phyloP scores from a whole-genome alignment of 495 filamentous ascomycete species.

The Penicillium robsamsonii region DNA sequence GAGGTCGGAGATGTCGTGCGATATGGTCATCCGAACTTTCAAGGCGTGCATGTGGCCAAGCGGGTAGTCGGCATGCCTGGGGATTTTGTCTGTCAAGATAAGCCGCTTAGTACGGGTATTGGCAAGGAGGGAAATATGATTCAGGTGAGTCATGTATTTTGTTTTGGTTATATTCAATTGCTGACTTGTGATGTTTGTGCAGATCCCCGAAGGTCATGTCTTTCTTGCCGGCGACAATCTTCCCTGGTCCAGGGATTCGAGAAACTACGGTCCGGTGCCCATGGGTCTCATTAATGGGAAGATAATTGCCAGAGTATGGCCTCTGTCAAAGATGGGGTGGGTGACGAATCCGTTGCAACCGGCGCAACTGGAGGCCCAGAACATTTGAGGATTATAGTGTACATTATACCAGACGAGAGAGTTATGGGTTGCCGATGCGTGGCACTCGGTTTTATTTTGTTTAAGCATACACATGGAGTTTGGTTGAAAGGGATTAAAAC shows the following conservation, averaged over 20 bases:
- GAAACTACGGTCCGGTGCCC: constrained; percentile 80
- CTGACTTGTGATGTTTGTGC: constrained; percentile 9
- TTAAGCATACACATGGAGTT: constrained; percentile 32
- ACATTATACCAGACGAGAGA: background rate
- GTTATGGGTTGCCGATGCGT: background rate
- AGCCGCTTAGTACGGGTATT: constrained; percentile 45
- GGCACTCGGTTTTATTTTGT: background rate
- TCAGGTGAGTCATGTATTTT: constrained; percentile 52
- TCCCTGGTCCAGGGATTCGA: constrained; percentile 77
- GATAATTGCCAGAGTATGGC: constrained; percentile 65
- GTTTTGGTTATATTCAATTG: constrained; percentile 26
- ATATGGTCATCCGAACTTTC: constrained; percentile 69
- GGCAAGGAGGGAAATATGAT: constrained; percentile 62
- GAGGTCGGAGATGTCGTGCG: constrained; percentile 78
- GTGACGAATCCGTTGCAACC: constrained; percentile 49
- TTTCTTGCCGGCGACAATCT: constrained; percentile 88
- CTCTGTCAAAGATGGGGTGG: constrained; percentile 52
- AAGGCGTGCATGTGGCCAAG: constrained; percentile 67
- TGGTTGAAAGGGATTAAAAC: constrained; percentile 22
- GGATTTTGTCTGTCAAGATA: constrained; percentile 80
- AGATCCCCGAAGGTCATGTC: constrained; percentile 89
- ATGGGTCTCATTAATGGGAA: constrained; percentile 83
- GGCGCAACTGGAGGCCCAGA: constrained; percentile 26
- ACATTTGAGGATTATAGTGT: background rate
- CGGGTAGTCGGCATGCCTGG: constrained; percentile 83